Evolutionary conservation across 164 flowering plant genomes (phyloP), one percentile per base, ranked within the genome.

Genomic region (Echeveria elegans): DNA sequence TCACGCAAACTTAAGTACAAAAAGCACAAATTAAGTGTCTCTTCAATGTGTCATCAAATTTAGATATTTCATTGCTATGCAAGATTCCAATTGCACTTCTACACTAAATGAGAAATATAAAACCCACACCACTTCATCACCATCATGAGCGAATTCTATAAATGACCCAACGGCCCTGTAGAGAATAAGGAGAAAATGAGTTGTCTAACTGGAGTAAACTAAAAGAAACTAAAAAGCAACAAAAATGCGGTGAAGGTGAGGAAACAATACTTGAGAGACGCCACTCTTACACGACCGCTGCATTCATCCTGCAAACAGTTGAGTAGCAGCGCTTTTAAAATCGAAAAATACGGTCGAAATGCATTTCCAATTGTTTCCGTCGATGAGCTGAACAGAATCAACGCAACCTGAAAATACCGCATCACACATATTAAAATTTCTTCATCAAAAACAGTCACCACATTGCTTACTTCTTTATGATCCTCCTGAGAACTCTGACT

Each of bases 371-470:
- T 88, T 40, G 98, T 93, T 81, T 93, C 98, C 19, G 96, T 90
- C 71, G 90, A 83, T 19, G 98, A 90, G 82, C 97, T 90, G 83
- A 93, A 93, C 50, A 93, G 88, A 72, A 93, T 87, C 82, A 93
- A 77, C 31, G 92, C 94, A 75, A 90, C 95, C 98, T 93, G 61
- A n/a, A 66, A 23, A 74, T 23, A 72, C 73, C 47, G 67, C 71
- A 61, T 47, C 43, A 41, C 41, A 68, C 59, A 48, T 21, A 67
- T 50, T 0, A 7, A 15, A n/a, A n/a, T n/a, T n/a, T n/a, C n/a
- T n/a, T 18, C 9, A 34, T 21, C n/a, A 61, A 53, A 53, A 7
- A 53, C 23, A 53, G 8, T 21, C 59, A 53, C 41, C 8, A 38
- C 41, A 8, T 8, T 38, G 12, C 82, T 73, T 75, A 93, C 98